Evolutionary conservation across 257 asterid species (phyloP), one percentile per base, ranked within the genome.

Genomic region (Scutellaria galericulata): DNA sequence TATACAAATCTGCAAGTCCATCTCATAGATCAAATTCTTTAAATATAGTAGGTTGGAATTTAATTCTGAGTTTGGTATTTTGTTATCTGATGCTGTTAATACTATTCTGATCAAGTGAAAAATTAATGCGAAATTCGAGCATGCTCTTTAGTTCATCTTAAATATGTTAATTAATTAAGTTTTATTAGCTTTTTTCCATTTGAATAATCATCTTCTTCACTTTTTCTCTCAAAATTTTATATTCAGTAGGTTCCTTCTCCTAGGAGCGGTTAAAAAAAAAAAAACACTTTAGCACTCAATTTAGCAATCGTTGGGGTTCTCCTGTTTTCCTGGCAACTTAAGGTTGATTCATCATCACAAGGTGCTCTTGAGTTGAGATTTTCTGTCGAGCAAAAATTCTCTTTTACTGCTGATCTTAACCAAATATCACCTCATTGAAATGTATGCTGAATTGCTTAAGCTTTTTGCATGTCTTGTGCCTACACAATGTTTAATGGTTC

Each of bases 381-480:
- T 45, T 70, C 47, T 12, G 45, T 44, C 20, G 1, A 40, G 31
- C 35, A 5, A 9, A 22, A 62, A 50, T 50, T 22, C 58, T 64
- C 67, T 72, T 8, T 4, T 31, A n/a, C 5, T 56, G 37, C 5
- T 47, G 37, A 27, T 22, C 51, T n/a, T 13, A 10, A n/a, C 13
- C 54, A 61, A 37, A 66, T 35, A 10, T 68, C 54, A 66, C 62
- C 57, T 64, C 35, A 37, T 37, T 55, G 44, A 55, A 75, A 45
- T 76, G 42, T 35, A 12, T 56, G 12, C 54, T 67, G 13, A 60
- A 68, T 68, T 50, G 8, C 63, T 46, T 42, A 1, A 48, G 63
- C 68, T 57, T 58, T 47, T 7, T 10, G 9, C 10, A 14, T 7
- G 4, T 39, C 41, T 14, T 20, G 68, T 53, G 24, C 46, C n/a